Evolutionary conservation across 148 eudicot species (phyloP), one percentile per base, ranked within the genome.

Genomic region (Fagopyrum homotropicum): DNA sequence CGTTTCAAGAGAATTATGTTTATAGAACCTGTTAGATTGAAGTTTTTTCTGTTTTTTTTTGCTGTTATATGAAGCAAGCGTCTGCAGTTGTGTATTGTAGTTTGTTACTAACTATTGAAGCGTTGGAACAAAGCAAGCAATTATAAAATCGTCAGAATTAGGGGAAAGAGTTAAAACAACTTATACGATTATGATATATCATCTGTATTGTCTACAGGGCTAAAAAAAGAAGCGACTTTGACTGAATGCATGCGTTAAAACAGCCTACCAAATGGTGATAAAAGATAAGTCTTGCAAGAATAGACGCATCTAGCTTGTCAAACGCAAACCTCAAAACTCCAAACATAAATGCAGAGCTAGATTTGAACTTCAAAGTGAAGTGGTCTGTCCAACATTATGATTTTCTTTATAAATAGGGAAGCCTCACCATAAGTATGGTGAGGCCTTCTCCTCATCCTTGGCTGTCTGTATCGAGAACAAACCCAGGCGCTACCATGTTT

Each of bases 291-390:
- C 68, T 26, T 22, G 14, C 43, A 60, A 60, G 66, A 60, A 60
- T 57, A 17, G 0, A 57, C 6, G 14, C 63, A 57, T 6, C 63
- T 17, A 57, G 29, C 63, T 57, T 57, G 29, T 57, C 26, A 57
- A 19, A 57, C n/a, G 4, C 4, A 55, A 55, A 19, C 17, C n/a
- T 19, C 63, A 57, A 17, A 57, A 8, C 29, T 19, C 12, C 26
- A 57, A 57, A 57, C 40, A 60, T 63, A 63, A 35, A 63, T 63
- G 69, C 44, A 63, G 12, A 63, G n/a, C 69, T 12, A 11, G n/a
- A 64, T 14, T 16, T 35, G n/a, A 35, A 14, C 40, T 15, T 57
- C 35, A 57, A 57, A 17, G 26, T 56, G 61, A 6, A 5, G 26
- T 16, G 29, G 10, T 7, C 63, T 30, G 44, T 15, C 10, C 1